Evolutionary conservation across 805 yeast genomes (phyloP), one percentile per base, ranked within the genome.

Genomic region (Naumovozyma baii): DNA sequence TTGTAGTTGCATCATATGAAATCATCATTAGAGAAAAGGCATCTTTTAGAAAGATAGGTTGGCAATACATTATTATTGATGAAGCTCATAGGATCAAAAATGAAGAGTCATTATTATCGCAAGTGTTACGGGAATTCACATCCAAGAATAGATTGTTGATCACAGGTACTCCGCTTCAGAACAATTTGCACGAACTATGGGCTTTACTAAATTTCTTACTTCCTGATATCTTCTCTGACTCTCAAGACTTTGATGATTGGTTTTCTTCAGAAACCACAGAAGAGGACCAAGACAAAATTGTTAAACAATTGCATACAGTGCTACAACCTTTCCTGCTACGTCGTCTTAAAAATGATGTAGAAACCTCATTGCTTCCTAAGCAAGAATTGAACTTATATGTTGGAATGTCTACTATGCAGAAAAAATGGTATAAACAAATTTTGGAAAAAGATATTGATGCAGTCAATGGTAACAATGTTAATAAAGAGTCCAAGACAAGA

Each of bases 111-210:
- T 61, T 79, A 57, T 61, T 82, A 34, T 79, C 87, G 0, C 90
- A 82, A 52, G 83, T 82, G 38, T 76, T 82, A 36, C 67, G 92
- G 51, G 69, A 80, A 64, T 80, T 82, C 54, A 76, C 79, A 46
- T 78, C 86, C 1, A 73, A 70, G 36, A 80, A 80, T 55, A 68
- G 92, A 51, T 62, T 83, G 43, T 65, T 83, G 41, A 81, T 83
- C 39, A 83, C 92, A 0, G 92, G 92, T 60, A 83, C 92, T 1
- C 92, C 92, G 7, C 64, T 83, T 43, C 92, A 83, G 57, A 83
- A 83, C 53, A 83, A 83, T 51, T 61, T 83, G 37, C 86, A 80
- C 53, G 92, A 83, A 59, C 64, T 83, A 42, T 83, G 92, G 92
- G 90, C 92, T 0, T 64, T 83, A 45, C 64, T 83, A 48, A 83